These are phyloP conservation scores for Dissophora ornata DNA, from an alignment of 192 early-diverging fungal species.

Conservation along the genomic window DNA sequence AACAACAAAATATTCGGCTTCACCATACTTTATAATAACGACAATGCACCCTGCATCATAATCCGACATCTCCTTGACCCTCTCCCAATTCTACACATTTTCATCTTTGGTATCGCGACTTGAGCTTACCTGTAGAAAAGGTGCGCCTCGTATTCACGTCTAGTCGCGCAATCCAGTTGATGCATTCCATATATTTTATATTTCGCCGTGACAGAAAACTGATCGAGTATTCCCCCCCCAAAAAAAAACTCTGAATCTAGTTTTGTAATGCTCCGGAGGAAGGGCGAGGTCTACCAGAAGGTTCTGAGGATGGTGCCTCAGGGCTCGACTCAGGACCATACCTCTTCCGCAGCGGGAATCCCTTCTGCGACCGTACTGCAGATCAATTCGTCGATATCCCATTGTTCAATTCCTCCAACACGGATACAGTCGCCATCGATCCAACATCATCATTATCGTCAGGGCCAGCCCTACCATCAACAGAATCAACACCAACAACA, in stretches of 20 bases:
- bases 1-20: not conserved
- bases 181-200: too few species aligned
- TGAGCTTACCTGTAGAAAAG: constrained; percentile 1
- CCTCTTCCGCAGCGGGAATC: constrained; percentile 3
- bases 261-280: constrained; percentile 49
- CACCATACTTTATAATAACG: not conserved
- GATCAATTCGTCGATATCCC: not conserved
- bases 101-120: not conserved
- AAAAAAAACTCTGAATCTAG: too few species aligned
- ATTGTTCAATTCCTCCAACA: not conserved
- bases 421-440: not conserved
- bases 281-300: constrained; percentile 37
- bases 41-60: constrained; percentile 5
- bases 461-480: not conserved
- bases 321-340: constrained; percentile 2
- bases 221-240: too few species aligned
- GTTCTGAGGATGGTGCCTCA: constrained; percentile 27
- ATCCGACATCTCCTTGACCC: not conserved
- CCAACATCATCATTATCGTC: too few species aligned
- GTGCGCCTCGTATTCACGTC: too few species aligned
- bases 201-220: too few species aligned
- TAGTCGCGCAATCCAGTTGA: too few species aligned
- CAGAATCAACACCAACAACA: not conserved
- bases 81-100: not conserved
- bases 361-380: not conserved